A percentile compares a stretch with the other conserved stretches of the same genome.
Conservation (phyloP, 192 early-diverging fungal species). For the Umbelopsis vinacea region DNA sequence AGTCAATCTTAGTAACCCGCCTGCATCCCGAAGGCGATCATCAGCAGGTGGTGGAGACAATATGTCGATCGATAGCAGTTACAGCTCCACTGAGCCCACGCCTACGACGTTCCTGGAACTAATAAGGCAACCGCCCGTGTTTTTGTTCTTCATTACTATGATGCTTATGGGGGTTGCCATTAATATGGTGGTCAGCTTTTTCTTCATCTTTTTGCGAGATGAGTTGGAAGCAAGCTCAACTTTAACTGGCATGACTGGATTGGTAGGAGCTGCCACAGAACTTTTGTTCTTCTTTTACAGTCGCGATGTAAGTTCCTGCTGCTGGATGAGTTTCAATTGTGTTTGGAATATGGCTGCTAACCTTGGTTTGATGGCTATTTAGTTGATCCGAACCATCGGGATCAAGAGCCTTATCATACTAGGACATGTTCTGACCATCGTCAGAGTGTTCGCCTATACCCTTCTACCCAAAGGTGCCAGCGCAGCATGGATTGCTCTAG, state of each 20-base stretch:
- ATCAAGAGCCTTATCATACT: slow-evolving; percentile 46
- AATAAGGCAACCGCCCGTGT: slow-evolving; percentile 37
- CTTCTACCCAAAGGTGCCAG: slow-evolving; percentile 37
- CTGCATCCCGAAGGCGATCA: slow-evolving; percentile 23
- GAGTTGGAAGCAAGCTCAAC: slow-evolving; percentile 49
- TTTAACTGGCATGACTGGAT: slow-evolving; percentile 46
- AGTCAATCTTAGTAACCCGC: slow-evolving; percentile 37
- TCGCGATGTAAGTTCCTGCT: slow-evolving; percentile 45
- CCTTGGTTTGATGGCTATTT: not conserved
- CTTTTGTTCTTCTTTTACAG: slow-evolving; percentile 52
- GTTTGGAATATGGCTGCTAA: not conserved
- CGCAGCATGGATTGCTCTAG: slow-evolving; percentile 43
- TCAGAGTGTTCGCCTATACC: slow-evolving; percentile 45
- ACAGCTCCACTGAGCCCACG: slow-evolving; percentile 2
- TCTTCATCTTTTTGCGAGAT: slow-evolving; percentile 48
- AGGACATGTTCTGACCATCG: slow-evolving; percentile 50
- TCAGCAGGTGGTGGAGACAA: slow-evolving; percentile 2
- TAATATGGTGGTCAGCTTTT: slow-evolving; percentile 46
- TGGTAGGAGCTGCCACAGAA: slow-evolving; percentile 45
- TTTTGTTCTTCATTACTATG: slow-evolving; percentile 46
- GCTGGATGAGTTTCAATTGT: not conserved
- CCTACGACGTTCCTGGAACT: slow-evolving; percentile 40
- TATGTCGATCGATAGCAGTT: slow-evolving; percentile 22
- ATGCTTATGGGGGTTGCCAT: slow-evolving; percentile 52
- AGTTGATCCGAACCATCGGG: slow-evolving; percentile 50